phyloP scores from a whole-genome alignment of 345 rosid genomes.

The Dipteronia sinensis region DNA sequence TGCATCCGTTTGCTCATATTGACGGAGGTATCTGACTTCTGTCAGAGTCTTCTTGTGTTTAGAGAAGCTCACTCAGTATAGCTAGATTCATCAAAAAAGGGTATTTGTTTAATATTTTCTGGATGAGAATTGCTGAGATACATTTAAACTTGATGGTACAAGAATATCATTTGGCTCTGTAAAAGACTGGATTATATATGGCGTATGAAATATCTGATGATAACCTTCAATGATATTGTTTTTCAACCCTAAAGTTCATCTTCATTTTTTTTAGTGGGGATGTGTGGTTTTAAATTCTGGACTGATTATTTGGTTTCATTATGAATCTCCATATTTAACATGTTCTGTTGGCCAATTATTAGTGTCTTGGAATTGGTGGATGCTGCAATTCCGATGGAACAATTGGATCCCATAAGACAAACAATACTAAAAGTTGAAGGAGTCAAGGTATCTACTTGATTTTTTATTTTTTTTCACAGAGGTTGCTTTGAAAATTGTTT shows the following conservation, averaged over 20 bases:
- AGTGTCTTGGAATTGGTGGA: conserved; percentile 95
- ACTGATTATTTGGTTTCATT: background rate
- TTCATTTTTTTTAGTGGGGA: background rate
- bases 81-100: background rate
- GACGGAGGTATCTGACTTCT: background rate
- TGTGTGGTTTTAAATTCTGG: conserved; percentile 1
- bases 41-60: background rate
- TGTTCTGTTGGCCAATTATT: conserved; percentile 26
- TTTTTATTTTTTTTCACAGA: background rate
- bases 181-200: background rate
- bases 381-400: conserved; percentile 82
- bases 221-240: background rate
- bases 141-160: background rate
- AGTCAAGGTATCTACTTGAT: conserved; percentile 57
- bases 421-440: conserved; percentile 81
- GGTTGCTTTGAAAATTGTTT: background rate
- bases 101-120: background rate
- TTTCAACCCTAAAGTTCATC: background rate
- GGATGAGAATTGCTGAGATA: background rate
- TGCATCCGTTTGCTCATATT: background rate
- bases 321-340: conserved; percentile 24
- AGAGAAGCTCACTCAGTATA: background rate
- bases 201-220: background rate
- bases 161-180: background rate
- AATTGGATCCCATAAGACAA: conserved; percentile 64